Evolutionary conservation across 2,329 filamentous ascomycete species (phyloP).

Genomic region (Torrubiella hemipterigena): DNA sequence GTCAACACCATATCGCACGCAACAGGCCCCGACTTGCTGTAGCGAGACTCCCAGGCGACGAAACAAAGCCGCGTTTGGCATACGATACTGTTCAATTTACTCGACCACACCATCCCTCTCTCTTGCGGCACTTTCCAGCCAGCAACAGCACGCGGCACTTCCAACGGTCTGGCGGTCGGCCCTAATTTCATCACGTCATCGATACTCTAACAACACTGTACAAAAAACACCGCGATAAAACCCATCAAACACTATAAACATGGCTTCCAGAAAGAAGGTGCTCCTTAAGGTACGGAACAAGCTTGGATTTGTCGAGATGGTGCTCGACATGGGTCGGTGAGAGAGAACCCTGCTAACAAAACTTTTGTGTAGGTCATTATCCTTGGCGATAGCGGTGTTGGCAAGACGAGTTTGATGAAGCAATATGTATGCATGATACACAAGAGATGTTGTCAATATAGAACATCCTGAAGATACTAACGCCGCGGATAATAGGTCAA

Average conservation of each 20-base stretch:
- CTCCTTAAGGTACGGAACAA: constrained; percentile 60
- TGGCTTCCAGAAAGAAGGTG: constrained; percentile 82
- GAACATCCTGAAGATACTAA: constrained; percentile 1
- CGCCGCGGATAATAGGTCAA: constrained; percentile 61
- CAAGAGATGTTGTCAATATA: not conserved
- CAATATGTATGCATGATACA: constrained; percentile 76
- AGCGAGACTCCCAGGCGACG: too few species aligned
- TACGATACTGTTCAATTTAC: too few species aligned
- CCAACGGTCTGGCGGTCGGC: constrained; percentile 20
- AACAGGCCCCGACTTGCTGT: too few species aligned
- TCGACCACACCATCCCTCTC: too few species aligned
- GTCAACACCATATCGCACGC: too few species aligned
- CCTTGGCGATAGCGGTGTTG: constrained; percentile 95
- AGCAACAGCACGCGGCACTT: too few species aligned
- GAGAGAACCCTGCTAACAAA: constrained; percentile 8
- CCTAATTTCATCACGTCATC: constrained; percentile 13
- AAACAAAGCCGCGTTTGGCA: too few species aligned
- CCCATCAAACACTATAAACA: too few species aligned
- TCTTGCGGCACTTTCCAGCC: too few species aligned
- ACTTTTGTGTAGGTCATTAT: constrained; percentile 70
- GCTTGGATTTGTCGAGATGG: constrained; percentile 2
- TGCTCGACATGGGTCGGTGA: not conserved
- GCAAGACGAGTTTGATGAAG: constrained; percentile 99
- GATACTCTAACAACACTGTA: constrained; percentile 3
- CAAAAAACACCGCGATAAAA: constrained; percentile 13